phyloP scores from a whole-genome alignment of 768 basidiomycete genomes.

The Collybia sp. region DNA sequence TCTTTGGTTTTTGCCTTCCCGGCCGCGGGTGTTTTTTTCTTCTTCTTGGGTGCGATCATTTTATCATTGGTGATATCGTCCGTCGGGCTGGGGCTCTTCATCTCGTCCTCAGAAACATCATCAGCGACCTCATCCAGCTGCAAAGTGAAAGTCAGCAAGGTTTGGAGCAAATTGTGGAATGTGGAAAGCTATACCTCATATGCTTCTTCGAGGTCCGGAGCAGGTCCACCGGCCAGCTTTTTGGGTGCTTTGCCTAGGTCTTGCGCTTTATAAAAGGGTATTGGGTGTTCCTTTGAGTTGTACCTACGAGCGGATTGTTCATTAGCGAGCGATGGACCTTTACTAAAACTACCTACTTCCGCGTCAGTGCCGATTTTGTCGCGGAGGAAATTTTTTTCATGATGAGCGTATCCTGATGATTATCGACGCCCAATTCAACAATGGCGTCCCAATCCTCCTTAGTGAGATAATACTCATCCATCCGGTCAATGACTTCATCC shows the following conservation, averaged over 20 bases:
- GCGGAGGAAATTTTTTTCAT: slow-evolving; percentile 80
- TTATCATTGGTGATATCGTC: slow-evolving; percentile 30
- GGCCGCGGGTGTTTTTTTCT: slow-evolving; percentile 21
- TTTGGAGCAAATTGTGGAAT: slow-evolving; percentile 1
- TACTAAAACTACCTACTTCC: slow-evolving; percentile 48
- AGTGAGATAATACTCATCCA: slow-evolving; percentile 93
- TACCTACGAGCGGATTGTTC: slow-evolving; percentile 49
- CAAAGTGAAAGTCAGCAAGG: neutral
- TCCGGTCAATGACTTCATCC: slow-evolving; percentile 74
- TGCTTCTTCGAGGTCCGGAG: slow-evolving; percentile 90
- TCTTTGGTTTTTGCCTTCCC: slow-evolving; percentile 16
- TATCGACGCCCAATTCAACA: slow-evolving; percentile 87
- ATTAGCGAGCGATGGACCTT: neutral
- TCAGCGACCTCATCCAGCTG: slow-evolving; percentile 43
- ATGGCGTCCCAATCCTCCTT: slow-evolving; percentile 98
- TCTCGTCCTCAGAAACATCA: slow-evolving; percentile 49
- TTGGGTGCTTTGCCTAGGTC: slow-evolving; percentile 78
- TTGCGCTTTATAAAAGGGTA: slow-evolving; percentile 88
- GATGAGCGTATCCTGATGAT: slow-evolving; percentile 66
- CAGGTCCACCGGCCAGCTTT: slow-evolving; percentile 69
- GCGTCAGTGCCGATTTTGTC: slow-evolving; percentile 83
- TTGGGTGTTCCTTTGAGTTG: slow-evolving; percentile 85
- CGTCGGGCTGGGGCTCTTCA: slow-evolving; percentile 21
- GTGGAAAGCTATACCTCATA: slow-evolving; percentile 54
- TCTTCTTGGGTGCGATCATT: slow-evolving; percentile 35